Percentiles rank a stretch among this genome's conserved stretches.
These are phyloP conservation scores for Teratosphaeria destructans DNA, from an alignment of 2,329 filamentous ascomycete species.

Conservation along the genomic window DNA sequence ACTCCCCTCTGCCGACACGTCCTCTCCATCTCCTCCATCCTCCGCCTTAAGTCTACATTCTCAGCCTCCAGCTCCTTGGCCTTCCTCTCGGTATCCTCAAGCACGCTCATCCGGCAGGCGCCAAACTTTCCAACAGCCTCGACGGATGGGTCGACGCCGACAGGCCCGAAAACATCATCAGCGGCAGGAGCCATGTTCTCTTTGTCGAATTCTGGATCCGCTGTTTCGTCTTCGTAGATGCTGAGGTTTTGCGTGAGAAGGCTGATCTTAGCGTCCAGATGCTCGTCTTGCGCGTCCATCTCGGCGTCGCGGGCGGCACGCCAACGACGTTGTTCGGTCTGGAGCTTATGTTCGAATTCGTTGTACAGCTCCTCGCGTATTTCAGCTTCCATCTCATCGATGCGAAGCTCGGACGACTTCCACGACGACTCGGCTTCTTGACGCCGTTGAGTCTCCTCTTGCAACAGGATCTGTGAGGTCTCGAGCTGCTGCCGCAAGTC, in stretches of 20 bases:
- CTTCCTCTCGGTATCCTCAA: constrained; percentile 8
- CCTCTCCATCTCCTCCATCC: constrained; percentile 30
- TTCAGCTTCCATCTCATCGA: constrained; percentile 70
- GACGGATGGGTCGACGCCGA: neutral
- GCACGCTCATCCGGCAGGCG: neutral
- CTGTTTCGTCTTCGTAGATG: constrained; percentile 33
- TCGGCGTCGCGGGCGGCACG: constrained; percentile 68
- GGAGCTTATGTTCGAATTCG: constrained; percentile 73
- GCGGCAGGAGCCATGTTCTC: constrained; percentile 9
- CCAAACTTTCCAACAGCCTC: neutral
- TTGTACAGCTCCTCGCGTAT: constrained; percentile 79
- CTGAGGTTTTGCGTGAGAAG: constrained; percentile 49
- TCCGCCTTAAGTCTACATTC: constrained; percentile 32
- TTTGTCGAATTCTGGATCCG: constrained; percentile 10
- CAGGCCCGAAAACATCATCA: neutral
- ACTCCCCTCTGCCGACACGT: constrained; percentile 22
- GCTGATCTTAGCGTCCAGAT: constrained; percentile 81
- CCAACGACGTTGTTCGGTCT: constrained; percentile 70
- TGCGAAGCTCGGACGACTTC: constrained; percentile 49
- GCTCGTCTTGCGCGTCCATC: constrained; percentile 65
- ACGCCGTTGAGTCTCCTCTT: constrained; percentile 60
- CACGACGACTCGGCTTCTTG: constrained; percentile 64
- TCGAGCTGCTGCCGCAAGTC: constrained; percentile 72
- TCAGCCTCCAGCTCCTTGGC: constrained; percentile 31
- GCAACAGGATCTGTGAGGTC: constrained; percentile 57